A percentile compares a stretch with the other conserved stretches of the same genome.
phyloP scores from a whole-genome alignment of 2,329 filamentous ascomycete species.

The Metarhizium rileyi region DNA sequence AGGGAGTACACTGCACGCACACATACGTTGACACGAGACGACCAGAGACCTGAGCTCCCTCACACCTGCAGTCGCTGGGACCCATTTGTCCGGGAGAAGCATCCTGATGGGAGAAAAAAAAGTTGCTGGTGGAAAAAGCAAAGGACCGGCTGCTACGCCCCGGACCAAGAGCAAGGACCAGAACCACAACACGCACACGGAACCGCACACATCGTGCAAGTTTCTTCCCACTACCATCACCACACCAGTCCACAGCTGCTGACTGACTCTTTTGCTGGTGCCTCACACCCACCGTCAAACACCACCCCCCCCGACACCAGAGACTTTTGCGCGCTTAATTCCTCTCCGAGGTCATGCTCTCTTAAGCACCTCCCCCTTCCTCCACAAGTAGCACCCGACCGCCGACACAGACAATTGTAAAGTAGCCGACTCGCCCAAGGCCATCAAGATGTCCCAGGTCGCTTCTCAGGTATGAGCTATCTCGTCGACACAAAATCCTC shows the following conservation, averaged over 20 bases:
- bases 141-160: too few relatives aligned
- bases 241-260: slow-evolving; percentile 6
- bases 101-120: too few relatives aligned
- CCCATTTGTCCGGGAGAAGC: too few relatives aligned
- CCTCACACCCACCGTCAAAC: slow-evolving; percentile 6
- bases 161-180: neutral
- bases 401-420: slow-evolving; percentile 36
- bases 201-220: slow-evolving; percentile 9
- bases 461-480: slow-evolving; percentile 44
- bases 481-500: neutral
- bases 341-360: slow-evolving; percentile 29
- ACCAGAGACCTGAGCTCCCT: too few relatives aligned
- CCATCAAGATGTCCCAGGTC: slow-evolving; percentile 49
- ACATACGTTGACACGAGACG: too few relatives aligned
- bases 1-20: neutral
- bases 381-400: slow-evolving; percentile 21
- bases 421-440: slow-evolving; percentile 15
- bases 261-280: slow-evolving; percentile 5
- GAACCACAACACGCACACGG: neutral
- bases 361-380: slow-evolving; percentile 22
- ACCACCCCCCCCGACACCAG: slow-evolving; percentile 8
- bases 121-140: too few relatives aligned
- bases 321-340: slow-evolving; percentile 11
- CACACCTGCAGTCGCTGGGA: too few relatives aligned
- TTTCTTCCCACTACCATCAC: slow-evolving; percentile 12